phyloP scores from a whole-genome alignment of 805 yeast genomes.

The Sugiyamaella floridensis region DNA sequence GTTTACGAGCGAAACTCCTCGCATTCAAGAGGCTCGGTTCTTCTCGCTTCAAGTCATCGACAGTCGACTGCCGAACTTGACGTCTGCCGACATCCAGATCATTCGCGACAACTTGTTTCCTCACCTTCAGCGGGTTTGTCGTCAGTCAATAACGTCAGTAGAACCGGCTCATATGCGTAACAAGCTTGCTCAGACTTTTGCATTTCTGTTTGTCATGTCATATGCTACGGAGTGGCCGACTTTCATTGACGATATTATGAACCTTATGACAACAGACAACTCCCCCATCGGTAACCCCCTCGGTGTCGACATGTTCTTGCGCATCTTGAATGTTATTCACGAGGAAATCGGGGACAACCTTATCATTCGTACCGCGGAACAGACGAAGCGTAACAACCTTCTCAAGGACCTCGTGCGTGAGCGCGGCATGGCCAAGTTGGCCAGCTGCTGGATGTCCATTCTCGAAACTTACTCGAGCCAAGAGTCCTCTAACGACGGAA shows the following conservation, averaged over 20 bases:
- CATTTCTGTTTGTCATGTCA: constrained; percentile 43
- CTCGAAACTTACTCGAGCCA: constrained; percentile 35
- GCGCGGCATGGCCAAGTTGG: constrained; percentile 61
- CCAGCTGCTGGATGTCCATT: constrained; percentile 60
- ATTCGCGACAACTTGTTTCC: constrained; percentile 45
- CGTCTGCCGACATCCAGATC: constrained; percentile 39
- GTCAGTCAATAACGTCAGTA: constrained; percentile 11
- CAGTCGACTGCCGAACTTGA: constrained; percentile 42
- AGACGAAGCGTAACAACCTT: constrained; percentile 54
- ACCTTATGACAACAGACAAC: constrained; percentile 30
- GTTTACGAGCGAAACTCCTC: constrained; percentile 30
- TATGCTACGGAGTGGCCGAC: constrained; percentile 45
- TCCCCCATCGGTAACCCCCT: constrained; percentile 33
- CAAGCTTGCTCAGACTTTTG: constrained; percentile 51
- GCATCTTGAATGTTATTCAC: constrained; percentile 71
- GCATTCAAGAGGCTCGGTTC: constrained; percentile 53
- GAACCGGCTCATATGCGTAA: constrained; percentile 45
- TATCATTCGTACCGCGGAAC: constrained; percentile 56
- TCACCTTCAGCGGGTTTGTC: constrained; percentile 33
- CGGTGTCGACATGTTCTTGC: constrained; percentile 62
- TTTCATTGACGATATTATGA: constrained; percentile 44
- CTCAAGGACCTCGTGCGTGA: constrained; percentile 79
- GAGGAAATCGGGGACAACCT: constrained; percentile 91
- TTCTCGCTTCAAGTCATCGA: constrained; percentile 67
- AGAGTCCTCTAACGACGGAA: constrained; percentile 19